Percentiles rank a stretch among this genome's conserved stretches.
phyloP scores from a whole-genome alignment of 1,284 basidiomycete genomes.

The Vanrija sp. region DNA sequence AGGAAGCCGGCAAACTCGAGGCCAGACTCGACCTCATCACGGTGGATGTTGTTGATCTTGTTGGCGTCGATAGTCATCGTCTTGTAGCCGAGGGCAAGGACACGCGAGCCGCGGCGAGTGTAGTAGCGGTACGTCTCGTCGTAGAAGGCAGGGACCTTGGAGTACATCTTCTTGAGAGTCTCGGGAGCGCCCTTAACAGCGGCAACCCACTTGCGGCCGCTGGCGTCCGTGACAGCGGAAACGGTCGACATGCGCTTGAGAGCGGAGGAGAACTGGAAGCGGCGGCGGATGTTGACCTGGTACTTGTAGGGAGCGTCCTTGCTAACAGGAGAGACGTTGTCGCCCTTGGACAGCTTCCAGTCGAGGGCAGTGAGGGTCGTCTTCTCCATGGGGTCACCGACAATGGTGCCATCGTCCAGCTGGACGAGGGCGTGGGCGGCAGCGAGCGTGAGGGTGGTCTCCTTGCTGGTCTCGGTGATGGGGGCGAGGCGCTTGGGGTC shows the following conservation, averaged over 20 bases:
- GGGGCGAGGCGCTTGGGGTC: slow-evolving; percentile 68
- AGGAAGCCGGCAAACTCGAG: slow-evolving; percentile 85
- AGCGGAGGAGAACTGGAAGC: slow-evolving; percentile 93
- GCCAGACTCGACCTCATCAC: slow-evolving; percentile 71
- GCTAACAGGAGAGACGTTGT: slow-evolving; percentile 62
- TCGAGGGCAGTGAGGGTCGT: slow-evolving; percentile 87
- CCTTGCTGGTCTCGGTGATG: slow-evolving; percentile 68
- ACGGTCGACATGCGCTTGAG: slow-evolving; percentile 94
- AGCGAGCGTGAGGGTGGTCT: slow-evolving; percentile 84
- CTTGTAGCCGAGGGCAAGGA: slow-evolving; percentile 82
- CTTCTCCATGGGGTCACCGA: slow-evolving; percentile 99
- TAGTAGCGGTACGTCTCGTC: slow-evolving; percentile 92
- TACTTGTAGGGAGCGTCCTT: slow-evolving; percentile 58
- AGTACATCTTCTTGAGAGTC: slow-evolving; percentile 83
- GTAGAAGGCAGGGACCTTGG: slow-evolving; percentile 67
- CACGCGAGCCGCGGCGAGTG: slow-evolving; percentile 83
- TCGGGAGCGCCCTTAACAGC: slow-evolving; percentile 94
- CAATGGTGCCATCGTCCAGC: slow-evolving; percentile 80
- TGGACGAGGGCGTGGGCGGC: slow-evolving; percentile 92
- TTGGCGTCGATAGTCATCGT: slow-evolving; percentile 68
- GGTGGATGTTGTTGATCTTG: slow-evolving; percentile 75
- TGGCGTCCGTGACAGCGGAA: slow-evolving; percentile 57
- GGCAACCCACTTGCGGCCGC: slow-evolving; percentile 46
- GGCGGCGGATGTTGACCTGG: slow-evolving; percentile 69
- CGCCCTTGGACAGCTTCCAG: slow-evolving; percentile 79